Base-by-base conservation (phyloP, 208 protist genomes). In the Polymyxa betae region DNA sequence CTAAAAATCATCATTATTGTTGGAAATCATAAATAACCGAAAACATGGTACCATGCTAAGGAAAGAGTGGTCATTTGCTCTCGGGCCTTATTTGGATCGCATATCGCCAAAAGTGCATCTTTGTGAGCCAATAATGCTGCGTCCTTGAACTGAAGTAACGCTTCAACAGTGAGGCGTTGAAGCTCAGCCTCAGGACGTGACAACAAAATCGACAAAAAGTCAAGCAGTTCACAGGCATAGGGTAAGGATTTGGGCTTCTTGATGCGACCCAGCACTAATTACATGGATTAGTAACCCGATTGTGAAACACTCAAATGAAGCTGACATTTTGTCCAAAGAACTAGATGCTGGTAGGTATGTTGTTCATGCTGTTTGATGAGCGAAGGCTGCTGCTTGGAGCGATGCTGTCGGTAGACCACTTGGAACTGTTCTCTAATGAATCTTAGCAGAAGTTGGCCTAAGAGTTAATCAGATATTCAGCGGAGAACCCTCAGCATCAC, bases 241-340 rank as follows among this genome's bases (percentile, higher is more conserved):
- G 16, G 20, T 29, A 32, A 29, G 54, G 54, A 66, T 29, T 66
- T 66, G 20, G 54, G 54, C 54, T 16, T 32, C 54, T 16, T 32
- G 16, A 66, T 66, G 54, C 54, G 54, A 66, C 54, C 54, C 54
- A 66, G 54, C 54, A 66, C 54, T 66, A 66, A 66, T 32, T 29
- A 29, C 54, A 29, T 29, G 20, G 54, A 66, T 32, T 66, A 16
- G 29, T 16, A n/a, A n/a, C n/a, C n/a, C n/a, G n/a, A n/a, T n/a
- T n/a, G n/a, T n/a, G n/a, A n/a, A n/a, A n/a, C n/a, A n/a, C n/a
- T n/a, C 20, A 29, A 66, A 66, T 29, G 54, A 66, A 32, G 54
- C 54, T 29, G 29, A 66, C 29, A 66, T 66, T 16, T 16, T 66
- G 54, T 66, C 54, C 20, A 66, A 29, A 16, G 54, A 66, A 66